These are phyloP conservation scores for Lachnellula hyalina DNA, from an alignment of 2,329 filamentous ascomycete species.

Conservation along the genomic window DNA sequence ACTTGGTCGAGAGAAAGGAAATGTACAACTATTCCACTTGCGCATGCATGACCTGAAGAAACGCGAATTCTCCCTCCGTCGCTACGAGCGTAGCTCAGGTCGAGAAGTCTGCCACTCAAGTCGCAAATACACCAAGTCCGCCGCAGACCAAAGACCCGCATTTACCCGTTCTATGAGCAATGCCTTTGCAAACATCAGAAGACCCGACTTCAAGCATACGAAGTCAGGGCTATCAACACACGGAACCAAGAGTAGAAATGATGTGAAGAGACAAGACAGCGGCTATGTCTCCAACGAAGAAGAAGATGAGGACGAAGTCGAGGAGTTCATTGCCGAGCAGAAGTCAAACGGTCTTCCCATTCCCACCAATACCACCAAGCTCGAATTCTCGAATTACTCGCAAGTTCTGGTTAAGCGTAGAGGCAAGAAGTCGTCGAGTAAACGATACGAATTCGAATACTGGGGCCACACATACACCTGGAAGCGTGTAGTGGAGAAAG, in stretches of 20 bases:
- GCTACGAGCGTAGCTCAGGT: constrained; percentile 89
- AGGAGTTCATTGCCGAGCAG: constrained; percentile 27
- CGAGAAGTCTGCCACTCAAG: constrained; percentile 86
- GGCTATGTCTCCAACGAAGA: constrained; percentile 49
- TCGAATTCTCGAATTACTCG: constrained; percentile 97
- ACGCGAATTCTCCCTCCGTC: constrained; percentile 82
- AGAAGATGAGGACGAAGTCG: constrained; percentile 27
- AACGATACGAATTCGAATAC: constrained; percentile 88
- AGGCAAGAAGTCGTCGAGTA: constrained; percentile 54
- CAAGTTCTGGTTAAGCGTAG: constrained; percentile 75
- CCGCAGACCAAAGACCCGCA: constrained; percentile 34
- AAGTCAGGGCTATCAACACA: constrained; percentile 18
- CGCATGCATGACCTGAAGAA: constrained; percentile 87
- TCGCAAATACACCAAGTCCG: constrained; percentile 58
- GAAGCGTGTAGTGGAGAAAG: constrained; percentile 68
- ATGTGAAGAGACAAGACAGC: constrained; percentile 40
- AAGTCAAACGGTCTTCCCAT: constrained; percentile 19
- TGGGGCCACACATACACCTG: constrained; percentile 85
- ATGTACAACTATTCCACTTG: constrained; percentile 78
- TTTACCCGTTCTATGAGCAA: constrained; percentile 54
- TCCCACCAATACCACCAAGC: constrained; percentile 73
- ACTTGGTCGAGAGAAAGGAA: constrained; percentile 49
- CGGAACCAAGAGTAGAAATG: constrained; percentile 10
- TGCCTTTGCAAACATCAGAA: constrained; percentile 38
- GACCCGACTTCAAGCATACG: constrained; percentile 43